These are phyloP conservation scores for Cucurbita argyrosperma DNA, from an alignment of 306 rosid genomes.

Conservation along the genomic window DNA sequence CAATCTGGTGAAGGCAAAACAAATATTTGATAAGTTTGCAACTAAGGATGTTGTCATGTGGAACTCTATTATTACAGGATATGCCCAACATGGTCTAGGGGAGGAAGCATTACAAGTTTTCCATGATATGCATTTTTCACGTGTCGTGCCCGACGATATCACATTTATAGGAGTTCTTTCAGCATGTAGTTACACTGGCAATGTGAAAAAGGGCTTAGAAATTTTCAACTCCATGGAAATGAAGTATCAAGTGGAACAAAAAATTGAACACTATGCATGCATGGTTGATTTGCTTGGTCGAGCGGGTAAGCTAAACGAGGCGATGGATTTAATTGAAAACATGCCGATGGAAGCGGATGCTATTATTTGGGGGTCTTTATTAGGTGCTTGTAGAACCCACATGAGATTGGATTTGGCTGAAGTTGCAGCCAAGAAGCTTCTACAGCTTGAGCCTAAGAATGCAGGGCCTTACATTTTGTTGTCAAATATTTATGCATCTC, in stretches of 20 bases:
- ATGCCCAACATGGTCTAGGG: slow-evolving; percentile 29
- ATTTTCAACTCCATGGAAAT: slow-evolving; percentile 16
- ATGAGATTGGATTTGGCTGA: slow-evolving; percentile 22
- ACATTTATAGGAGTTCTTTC: slow-evolving; percentile 26
- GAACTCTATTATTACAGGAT: slow-evolving; percentile 30
- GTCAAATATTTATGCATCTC: slow-evolving; percentile 16
- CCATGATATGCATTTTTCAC: slow-evolving; percentile 14
- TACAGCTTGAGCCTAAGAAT: slow-evolving; percentile 9
- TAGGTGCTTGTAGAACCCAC: slow-evolving; percentile 27
- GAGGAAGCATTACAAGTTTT: slow-evolving; percentile 21
- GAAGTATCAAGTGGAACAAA: slow-evolving; percentile 13
- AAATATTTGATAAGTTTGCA: slow-evolving; percentile 20
- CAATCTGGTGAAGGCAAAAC: slow-evolving; percentile 17
- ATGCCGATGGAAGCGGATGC: slow-evolving; percentile 31
- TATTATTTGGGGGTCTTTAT: slow-evolving; percentile 26
- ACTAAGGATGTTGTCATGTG: slow-evolving; percentile 26
- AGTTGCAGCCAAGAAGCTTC: slow-evolving; percentile 18
- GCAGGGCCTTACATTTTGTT: slow-evolving; percentile 12
- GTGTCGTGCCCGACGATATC: slow-evolving; percentile 17
- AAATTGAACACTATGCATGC: slow-evolving; percentile 30
- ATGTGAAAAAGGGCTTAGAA: slow-evolving; percentile 20
- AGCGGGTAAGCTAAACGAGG: slow-evolving; percentile 20
- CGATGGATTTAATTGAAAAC: slow-evolving; percentile 20
- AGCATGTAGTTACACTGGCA: slow-evolving; percentile 28
- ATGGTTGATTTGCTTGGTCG: slow-evolving; percentile 38